Conservation (phyloP, 169 alveolate species). For the Plasmodium inui region DNA sequence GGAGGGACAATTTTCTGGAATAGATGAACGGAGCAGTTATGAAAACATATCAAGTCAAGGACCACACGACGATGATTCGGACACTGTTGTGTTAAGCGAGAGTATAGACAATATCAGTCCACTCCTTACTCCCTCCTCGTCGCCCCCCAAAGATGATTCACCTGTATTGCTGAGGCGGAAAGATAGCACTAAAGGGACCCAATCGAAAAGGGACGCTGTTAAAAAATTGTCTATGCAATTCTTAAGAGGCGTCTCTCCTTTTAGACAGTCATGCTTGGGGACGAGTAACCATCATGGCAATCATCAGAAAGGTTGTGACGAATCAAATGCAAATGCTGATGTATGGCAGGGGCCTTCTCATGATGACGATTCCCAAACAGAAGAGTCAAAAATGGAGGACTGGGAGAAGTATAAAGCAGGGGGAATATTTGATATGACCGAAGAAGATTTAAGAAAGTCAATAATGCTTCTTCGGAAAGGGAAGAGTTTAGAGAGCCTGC, state of each 20-base stretch:
- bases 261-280: background rate
- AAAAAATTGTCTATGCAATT: background rate
- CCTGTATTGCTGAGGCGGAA: background rate
- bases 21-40: background rate
- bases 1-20: background rate
- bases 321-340: background rate
- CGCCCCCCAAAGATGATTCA: background rate
- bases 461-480: background rate
- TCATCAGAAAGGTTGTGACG: background rate
- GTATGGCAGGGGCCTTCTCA: background rate
- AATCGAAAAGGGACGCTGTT: background rate
- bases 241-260: background rate
- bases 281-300: background rate
- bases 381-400: background rate
- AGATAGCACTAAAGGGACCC: background rate
- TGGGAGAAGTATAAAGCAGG: background rate
- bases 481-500: background rate
- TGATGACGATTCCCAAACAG: background rate
- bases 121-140: background rate
- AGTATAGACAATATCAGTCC: background rate
- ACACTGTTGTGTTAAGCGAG: background rate
- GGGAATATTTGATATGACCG: conserved; percentile 26
- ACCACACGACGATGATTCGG: background rate
- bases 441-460: background rate
- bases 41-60: background rate